Evolutionary conservation across 2,329 filamentous ascomycete genomes (phyloP).

Genomic region (Ophiostoma tasmaniense): DNA sequence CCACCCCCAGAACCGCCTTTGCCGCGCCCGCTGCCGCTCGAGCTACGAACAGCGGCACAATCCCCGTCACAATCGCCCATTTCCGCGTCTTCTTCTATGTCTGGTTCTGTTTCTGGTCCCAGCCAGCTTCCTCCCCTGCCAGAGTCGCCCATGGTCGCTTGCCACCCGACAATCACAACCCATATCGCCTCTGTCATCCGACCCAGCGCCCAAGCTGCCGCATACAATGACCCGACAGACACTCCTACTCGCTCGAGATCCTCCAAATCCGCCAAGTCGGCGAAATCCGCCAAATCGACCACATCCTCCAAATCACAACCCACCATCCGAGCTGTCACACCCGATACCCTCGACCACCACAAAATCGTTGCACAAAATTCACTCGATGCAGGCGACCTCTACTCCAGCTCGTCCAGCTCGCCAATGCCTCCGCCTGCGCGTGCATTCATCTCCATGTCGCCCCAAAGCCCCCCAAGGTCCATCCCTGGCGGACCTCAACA

Average conservation of each 20-base stretch:
- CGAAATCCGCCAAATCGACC: not conserved
- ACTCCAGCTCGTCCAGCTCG: slow-evolving; percentile 15
- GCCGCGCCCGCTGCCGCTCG: slow-evolving; percentile 17
- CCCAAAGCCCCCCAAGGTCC: slow-evolving; percentile 41
- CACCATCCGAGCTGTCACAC: slow-evolving; percentile 58
- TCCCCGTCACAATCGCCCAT: not conserved
- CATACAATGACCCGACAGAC: not conserved
- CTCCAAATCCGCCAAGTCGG: too few relatives aligned
- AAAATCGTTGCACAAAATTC: slow-evolving; percentile 22
- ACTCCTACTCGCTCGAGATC: not conserved
- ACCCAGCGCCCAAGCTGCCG: slow-evolving; percentile 17
- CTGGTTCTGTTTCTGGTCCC: not conserved
- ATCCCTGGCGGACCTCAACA: slow-evolving; percentile 33
- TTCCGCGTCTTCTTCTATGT: not conserved
- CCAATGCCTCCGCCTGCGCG: slow-evolving; percentile 24
- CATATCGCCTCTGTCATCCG: slow-evolving; percentile 21
- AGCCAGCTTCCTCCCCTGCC: slow-evolving; percentile 23
- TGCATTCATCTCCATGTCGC: slow-evolving; percentile 30
- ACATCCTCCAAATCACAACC: slow-evolving; percentile 24
- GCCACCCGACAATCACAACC: slow-evolving; percentile 22
- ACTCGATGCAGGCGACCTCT: slow-evolving; percentile 20
- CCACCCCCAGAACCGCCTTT: slow-evolving; percentile 14
- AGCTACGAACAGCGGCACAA: slow-evolving; percentile 12
- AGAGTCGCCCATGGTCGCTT: slow-evolving; percentile 23
- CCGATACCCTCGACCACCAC: slow-evolving; percentile 41